Evolutionary conservation across 495 filamentous ascomycete species (phyloP), one percentile per base, ranked within the genome.

Genomic region (Penicillium atrosanguineum): DNA sequence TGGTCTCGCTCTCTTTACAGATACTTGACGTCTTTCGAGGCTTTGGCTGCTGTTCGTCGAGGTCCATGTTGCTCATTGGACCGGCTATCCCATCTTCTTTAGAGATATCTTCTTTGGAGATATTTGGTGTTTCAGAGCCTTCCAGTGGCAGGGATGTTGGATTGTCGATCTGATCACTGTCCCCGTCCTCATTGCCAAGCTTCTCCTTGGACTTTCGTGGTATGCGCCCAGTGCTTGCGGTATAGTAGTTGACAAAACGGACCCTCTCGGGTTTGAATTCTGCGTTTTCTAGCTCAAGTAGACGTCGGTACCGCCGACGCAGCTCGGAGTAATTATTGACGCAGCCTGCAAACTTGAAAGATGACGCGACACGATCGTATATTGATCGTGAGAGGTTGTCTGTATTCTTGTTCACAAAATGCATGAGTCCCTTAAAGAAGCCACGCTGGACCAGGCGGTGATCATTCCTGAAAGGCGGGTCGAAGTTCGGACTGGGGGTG

Each of bases 191-290:
- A 18, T 56, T 48, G 41, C 50, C 28, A 34, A 44, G 19, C 31
- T 59, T 37, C 36, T 46, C 46, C 19, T 57, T 40, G 43, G 54
- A 23, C 16, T 63, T 52, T 28, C 52, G 52, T 1, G 68, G 58
- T 21, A 65, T 44, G 38, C 59, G 57, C 15, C 90, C 91, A 5
- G 86, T 87, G 49, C 89, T 91, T 23, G 87, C 79, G 8, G 93
- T 96, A 62, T 94, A 96, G 66, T 95, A 97, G 61, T 97, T 96
- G 38, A 89, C 75, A 61, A 96, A 96, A 3, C 90, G 78, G 11
- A 93, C 79, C 47, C 81, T 74, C 49, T 59, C 26, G 7, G 58
- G 21, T 48, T 80, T 76, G 8, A 46, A 52, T 18, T 65, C 62
- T 6, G 59, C 60, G 53, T 86, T 83, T 57, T 95, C 91, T n/a